Conservation (phyloP, 345 rosid species). For the Lenwebbia sp. region DNA sequence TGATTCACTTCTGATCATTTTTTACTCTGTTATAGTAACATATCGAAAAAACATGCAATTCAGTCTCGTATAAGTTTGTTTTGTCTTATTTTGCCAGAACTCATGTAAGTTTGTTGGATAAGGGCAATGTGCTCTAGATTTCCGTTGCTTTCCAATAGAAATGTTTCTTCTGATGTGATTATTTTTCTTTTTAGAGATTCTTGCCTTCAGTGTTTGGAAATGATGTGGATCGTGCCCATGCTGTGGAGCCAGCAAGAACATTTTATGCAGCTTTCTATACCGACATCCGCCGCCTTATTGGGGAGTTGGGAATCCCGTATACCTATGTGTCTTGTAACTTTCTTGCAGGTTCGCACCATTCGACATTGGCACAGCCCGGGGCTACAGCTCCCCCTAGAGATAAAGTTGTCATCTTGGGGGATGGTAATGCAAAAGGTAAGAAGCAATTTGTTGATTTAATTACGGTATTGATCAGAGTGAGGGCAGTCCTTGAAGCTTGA, state of each 20-base stretch:
- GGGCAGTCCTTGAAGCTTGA: not conserved
- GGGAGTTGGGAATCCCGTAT: not conserved
- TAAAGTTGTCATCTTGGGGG: conserved; percentile 5
- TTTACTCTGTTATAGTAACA: not conserved
- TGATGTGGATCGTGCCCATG: not conserved
- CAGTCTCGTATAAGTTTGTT: not conserved
- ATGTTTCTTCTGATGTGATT: not conserved
- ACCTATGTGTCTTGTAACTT: conserved; percentile 1
- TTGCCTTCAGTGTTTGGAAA: conserved; percentile 8
- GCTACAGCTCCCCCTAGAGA: not conserved
- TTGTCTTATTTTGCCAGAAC: not conserved
- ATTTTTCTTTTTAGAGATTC: not conserved
- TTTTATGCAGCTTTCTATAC: not conserved
- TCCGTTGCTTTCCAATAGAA: not conserved
- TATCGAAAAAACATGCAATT: not conserved
- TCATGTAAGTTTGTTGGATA: not conserved
- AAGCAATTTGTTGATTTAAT: not conserved
- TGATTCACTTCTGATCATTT: not conserved
- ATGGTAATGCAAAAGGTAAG: conserved; percentile 7
- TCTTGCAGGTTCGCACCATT: not conserved
- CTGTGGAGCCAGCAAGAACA: conserved; percentile 1
- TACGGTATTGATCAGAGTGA: not conserved
- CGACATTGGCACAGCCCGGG: not conserved
- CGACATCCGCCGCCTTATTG: not conserved
- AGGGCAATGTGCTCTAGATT: not conserved